Evolutionary conservation across 129 eudicot species (phyloP), one percentile per base, ranked within the genome.

Genomic region (Flaveria brownii): DNA sequence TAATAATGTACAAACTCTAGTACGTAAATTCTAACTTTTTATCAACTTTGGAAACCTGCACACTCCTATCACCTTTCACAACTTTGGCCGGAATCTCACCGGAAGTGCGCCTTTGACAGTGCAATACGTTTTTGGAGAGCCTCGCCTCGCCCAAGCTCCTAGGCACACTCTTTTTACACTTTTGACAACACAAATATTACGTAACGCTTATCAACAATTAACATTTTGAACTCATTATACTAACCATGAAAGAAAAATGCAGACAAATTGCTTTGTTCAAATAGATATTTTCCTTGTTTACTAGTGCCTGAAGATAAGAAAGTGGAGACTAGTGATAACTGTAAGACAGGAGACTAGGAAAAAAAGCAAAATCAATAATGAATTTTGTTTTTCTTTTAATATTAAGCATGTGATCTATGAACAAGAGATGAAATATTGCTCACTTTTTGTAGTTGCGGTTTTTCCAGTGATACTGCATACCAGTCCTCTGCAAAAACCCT

Each of bases 401-500:
- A 55, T 55, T 55, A 55, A 55, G 23, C 61, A 55, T 23, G 9
- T 57, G 20, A 57, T 57, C 14, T 22, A 22, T 20, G 64, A 57
- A 28, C 33, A 57, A 57, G 1, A 46, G 51, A 28, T 33, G 23
- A 73, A 22, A 18, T 61, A 8, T 33, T 61, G 75, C 83, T 63
- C 75, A 87, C 98, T 79, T 89, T 80, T 77, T 87, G 76, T 94
- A 94, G 73, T 91, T 91, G 30, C 88, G 97, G 76, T 94, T 94
- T 80, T 87, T 86, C 98, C 98, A 94, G 80, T 94, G 98, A 84
- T 94, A 94, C 82, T 94, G 98, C 97, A 94, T 91, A 47, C 98
- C 98, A 41, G 90, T 82, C 81, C 98, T 86, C 83, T 89, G 98
- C 51, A 94, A 89, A 75, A 94, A 94, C 28, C 97, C 98, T 64